These are phyloP conservation scores for Aurifilum marmelostoma DNA, from an alignment of 2,329 filamentous ascomycete species.

Conservation along the genomic window DNA sequence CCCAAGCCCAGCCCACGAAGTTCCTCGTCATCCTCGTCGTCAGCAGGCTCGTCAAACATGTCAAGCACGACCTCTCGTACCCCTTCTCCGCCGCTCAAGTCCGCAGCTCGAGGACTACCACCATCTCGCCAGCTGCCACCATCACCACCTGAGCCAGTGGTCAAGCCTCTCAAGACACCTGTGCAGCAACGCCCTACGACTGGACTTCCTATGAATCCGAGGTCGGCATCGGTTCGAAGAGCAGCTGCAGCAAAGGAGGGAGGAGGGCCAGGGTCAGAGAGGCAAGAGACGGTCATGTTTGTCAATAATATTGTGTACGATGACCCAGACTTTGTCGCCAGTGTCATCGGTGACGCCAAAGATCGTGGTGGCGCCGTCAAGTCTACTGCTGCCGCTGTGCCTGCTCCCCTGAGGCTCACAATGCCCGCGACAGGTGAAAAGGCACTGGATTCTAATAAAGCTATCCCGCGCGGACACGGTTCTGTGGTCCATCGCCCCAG, in stretches of 20 bases:
- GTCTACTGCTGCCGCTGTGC: conserved; percentile 27
- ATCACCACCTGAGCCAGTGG: conserved; percentile 36
- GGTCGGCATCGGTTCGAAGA: conserved; percentile 41
- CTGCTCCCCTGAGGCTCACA: conserved; percentile 14
- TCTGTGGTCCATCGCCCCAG: conserved; percentile 59
- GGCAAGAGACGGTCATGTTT: conserved; percentile 57
- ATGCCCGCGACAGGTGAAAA: not conserved
- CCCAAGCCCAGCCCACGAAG: conserved; percentile 43
- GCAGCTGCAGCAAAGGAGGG: conserved; percentile 5
- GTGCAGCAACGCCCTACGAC: conserved; percentile 49
- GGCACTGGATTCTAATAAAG: conserved; percentile 18
- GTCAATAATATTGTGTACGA: conserved; percentile 61
- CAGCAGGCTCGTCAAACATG: conserved; percentile 6
- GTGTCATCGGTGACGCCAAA: conserved; percentile 51
- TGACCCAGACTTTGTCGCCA: conserved; percentile 52
- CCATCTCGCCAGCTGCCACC: conserved; percentile 38
- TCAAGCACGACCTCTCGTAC: not conserved
- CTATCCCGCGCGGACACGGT: conserved; percentile 32
- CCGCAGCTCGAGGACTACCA: conserved; percentile 18
- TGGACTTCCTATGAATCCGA: conserved; percentile 54
- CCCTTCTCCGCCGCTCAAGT: conserved; percentile 19
- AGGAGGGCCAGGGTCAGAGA: conserved; percentile 32
- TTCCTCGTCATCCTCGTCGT: not conserved
- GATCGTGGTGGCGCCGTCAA: conserved; percentile 37
- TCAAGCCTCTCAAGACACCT: conserved; percentile 43